Percentiles rank a stretch among this genome's conserved stretches.
Evolutionary conservation across 768 basidiomycete species (phyloP).

Genomic region (Imleria badia): DNA sequence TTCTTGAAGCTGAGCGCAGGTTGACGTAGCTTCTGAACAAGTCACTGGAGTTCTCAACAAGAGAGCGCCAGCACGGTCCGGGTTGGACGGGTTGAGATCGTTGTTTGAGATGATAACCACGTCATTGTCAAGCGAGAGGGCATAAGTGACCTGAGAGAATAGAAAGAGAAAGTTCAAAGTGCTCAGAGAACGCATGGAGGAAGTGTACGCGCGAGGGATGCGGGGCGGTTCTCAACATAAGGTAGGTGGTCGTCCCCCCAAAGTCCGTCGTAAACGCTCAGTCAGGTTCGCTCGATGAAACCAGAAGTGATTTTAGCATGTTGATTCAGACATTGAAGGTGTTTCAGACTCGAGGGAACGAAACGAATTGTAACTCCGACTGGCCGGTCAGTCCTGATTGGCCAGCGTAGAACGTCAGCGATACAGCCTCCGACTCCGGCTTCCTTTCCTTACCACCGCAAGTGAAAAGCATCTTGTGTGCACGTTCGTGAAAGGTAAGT

Average conservation of each 20-base stretch:
- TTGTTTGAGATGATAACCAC: constrained; percentile 16
- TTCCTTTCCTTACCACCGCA: too few relatives aligned
- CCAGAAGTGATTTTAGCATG: background rate
- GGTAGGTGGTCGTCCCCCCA: background rate
- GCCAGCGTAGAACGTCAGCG: too few relatives aligned
- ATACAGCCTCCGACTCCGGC: too few relatives aligned
- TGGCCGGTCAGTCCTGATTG: too few relatives aligned
- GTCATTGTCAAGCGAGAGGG: background rate
- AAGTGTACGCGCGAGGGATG: background rate
- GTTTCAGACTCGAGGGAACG: too few relatives aligned
- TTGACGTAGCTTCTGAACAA: background rate
- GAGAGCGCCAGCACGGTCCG: constrained; percentile 6
- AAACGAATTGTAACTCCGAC: too few relatives aligned
- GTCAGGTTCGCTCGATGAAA: background rate
- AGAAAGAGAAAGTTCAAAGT: background rate
- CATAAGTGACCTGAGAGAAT: background rate
- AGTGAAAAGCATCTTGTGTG: too few relatives aligned
- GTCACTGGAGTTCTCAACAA: constrained; percentile 2
- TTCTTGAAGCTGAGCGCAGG: constrained; percentile 10
- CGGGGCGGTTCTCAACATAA: too few relatives aligned
- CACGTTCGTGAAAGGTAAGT: too few relatives aligned
- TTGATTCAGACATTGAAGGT: too few relatives aligned
- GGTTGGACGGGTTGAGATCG: constrained; percentile 8
- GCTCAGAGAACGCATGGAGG: background rate
- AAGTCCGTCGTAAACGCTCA: background rate